Evolutionary conservation across 257 asterid species (phyloP), one percentile per base, ranked within the genome.

Genomic region (Buddleja alternifolia): DNA sequence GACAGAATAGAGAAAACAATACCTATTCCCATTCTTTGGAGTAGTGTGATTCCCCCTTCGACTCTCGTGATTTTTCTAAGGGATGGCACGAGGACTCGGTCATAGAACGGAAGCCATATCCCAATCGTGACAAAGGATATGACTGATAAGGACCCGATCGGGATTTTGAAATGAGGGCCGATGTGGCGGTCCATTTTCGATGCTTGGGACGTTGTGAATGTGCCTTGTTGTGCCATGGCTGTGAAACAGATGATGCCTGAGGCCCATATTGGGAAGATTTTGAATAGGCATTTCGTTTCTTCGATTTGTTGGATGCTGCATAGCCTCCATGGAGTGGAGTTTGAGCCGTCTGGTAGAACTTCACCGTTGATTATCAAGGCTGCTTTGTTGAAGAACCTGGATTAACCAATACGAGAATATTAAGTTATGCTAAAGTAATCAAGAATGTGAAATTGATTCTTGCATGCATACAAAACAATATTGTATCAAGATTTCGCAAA

Each of bases 11-110:
- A 94, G 80, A 94, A 87, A 0, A 82, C 57, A 0, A 94, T 66
- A 0, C 97, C 99, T 12, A 87, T 75, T 40, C 97, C 97, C 71
- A 94, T 89, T 64, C 99, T 73, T 9, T 94, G 97, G 21, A 90
- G 83, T 2, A 84, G 74, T 0, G 92, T 94, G 32, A 94, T 87
- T 5, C 97, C 99, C 0, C 95, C 91, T 55, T 90, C 97, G 6
- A 85, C 10, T 46, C 68, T 69, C 0, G 96, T 91, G 57, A 72
- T 36, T 57, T 70, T 84, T 15, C 90, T 63, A 0, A 87, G 14
- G 2, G 32, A 23, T 0, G 99, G 97, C 0, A 94, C 92, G 63
- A 94, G 0, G 11, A 89, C 0, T 6, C 90, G 45, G 66, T 94
- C 99, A 63, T 94, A 91, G 4, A 94, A 0, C 0, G 99, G 97